Percentiles rank a stretch among this genome's conserved stretches.
Conservation (phyloP, 345 rosid genomes). For the Punica granatum region DNA sequence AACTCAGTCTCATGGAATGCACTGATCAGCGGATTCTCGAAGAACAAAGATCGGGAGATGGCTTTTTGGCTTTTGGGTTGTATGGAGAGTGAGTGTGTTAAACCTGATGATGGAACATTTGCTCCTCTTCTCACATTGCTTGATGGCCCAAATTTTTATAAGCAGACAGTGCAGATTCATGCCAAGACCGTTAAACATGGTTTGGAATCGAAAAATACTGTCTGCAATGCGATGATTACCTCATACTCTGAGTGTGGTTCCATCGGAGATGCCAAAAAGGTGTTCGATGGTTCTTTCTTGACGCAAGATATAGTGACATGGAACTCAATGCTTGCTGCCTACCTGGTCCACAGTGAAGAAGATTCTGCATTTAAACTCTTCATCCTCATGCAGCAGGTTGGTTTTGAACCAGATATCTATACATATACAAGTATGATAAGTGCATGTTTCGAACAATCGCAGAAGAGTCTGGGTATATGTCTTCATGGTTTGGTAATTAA, state of each 20-base stretch:
- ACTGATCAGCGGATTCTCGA: constrained; percentile 55
- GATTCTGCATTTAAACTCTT: constrained; percentile 44
- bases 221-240: constrained; percentile 53
- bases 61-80: constrained; percentile 44
- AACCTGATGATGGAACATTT: constrained; percentile 59
- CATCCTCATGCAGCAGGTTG: constrained; percentile 35
- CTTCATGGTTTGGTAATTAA: constrained; percentile 55
- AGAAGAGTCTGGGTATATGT: constrained; percentile 33
- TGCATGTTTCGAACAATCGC: constrained; percentile 36
- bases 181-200: constrained; percentile 52
- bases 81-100: constrained; percentile 48
- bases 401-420: constrained; percentile 48
- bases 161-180: constrained; percentile 38
- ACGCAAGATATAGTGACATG: constrained; percentile 53
- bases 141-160: constrained; percentile 29
- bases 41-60: constrained; percentile 28
- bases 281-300: constrained; percentile 39
- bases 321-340: constrained; percentile 71
- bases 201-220: constrained; percentile 31
- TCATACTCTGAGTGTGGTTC: constrained; percentile 63
- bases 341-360: constrained; percentile 38
- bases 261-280: constrained; percentile 38
- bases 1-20: constrained; percentile 73
- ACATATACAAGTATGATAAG: constrained; percentile 64
- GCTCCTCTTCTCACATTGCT: constrained; percentile 75